Evolutionary conservation across 306 rosid genomes (phyloP).

Genomic region (Hippophae rhamnoides): DNA sequence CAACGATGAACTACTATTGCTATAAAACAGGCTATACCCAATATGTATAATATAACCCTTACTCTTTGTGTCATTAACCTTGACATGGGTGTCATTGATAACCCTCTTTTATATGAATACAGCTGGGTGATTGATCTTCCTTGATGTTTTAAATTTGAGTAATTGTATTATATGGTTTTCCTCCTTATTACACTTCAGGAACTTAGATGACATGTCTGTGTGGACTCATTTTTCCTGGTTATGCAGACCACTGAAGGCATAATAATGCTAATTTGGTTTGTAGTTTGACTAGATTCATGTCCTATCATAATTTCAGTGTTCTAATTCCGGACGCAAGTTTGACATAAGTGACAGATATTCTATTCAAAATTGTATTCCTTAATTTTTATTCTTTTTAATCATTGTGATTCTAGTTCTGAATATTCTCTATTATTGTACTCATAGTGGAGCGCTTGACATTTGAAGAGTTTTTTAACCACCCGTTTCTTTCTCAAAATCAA

Average conservation of each 20-base stretch:
- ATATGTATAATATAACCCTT: neutral
- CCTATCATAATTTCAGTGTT: neutral
- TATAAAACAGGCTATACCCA: neutral
- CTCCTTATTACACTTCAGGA: slow-evolving; percentile 18
- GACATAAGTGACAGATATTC: neutral
- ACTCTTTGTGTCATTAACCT: neutral
- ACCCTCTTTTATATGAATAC: neutral
- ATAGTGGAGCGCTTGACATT: slow-evolving; percentile 91
- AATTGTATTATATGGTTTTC: slow-evolving; percentile 15
- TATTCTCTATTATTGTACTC: slow-evolving; percentile 24
- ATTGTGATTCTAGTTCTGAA: neutral
- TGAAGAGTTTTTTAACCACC: slow-evolving; percentile 88
- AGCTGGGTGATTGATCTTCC: slow-evolving; percentile 11
- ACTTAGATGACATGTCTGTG: neutral
- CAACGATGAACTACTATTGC: no score
- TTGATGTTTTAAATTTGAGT: slow-evolving; percentile 18
- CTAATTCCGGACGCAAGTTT: no score
- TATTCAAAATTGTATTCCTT: slow-evolving; percentile 2
- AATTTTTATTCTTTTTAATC: slow-evolving; percentile 10
- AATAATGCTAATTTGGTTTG: slow-evolving; percentile 18
- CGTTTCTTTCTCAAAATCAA: slow-evolving; percentile 49
- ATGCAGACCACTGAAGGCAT: slow-evolving; percentile 19
- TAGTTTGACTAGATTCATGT: slow-evolving; percentile 9
- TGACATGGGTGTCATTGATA: neutral
- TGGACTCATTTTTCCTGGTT: slow-evolving; percentile 15